These are phyloP conservation scores for Lepidium didymum DNA, from an alignment of 345 rosid genomes.

Conservation along the genomic window DNA sequence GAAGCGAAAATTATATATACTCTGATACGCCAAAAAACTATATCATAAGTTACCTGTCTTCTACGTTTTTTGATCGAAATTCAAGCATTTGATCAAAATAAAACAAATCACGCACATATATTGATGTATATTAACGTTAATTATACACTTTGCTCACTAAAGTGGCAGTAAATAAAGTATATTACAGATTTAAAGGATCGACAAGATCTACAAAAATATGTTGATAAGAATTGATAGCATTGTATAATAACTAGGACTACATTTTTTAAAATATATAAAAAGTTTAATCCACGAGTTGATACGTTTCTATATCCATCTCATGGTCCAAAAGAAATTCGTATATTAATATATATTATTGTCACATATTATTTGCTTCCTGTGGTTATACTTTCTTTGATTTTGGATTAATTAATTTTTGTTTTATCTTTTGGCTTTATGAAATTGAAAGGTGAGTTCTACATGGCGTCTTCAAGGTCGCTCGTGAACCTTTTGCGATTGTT, in stretches of 20 bases:
- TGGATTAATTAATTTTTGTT: constrained; percentile 11
- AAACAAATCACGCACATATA: not conserved
- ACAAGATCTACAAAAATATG: not conserved
- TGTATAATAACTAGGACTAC: not conserved
- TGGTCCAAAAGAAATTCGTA: not conserved
- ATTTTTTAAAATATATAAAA: not conserved
- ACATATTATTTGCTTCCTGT: not conserved
- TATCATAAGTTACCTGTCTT: constrained; percentile 15
- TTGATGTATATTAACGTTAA: not conserved
- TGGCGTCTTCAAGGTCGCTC: constrained; percentile 23
- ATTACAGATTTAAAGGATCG: not conserved
- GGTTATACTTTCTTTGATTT: constrained; percentile 20
- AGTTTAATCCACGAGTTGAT: not conserved
- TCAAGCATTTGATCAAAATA: not conserved
- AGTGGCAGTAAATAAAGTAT: not conserved
- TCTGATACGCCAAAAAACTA: constrained; percentile 1
- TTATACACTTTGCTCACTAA: not conserved
- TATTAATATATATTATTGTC: not conserved
- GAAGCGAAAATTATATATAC: not conserved
- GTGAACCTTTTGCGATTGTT: constrained; percentile 20
- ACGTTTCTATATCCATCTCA: not conserved
- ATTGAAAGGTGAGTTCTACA: not conserved
- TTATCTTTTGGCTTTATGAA: constrained; percentile 16
- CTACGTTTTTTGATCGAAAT: not conserved
- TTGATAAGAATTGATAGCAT: not conserved